Conservation (phyloP, 2,329 filamentous ascomycete species). For the Fusarium foetens region DNA sequence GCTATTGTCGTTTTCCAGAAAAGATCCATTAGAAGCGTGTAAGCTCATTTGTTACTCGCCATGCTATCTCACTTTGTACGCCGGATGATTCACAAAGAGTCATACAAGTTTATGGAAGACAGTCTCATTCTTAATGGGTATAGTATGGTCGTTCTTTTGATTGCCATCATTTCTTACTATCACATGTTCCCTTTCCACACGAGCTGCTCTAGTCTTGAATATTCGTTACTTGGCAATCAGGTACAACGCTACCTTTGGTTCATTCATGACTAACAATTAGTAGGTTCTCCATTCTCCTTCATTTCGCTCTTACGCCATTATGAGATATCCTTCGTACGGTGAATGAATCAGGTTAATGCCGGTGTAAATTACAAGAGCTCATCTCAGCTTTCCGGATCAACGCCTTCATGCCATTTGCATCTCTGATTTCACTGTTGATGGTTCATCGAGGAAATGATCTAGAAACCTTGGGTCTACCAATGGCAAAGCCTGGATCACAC, state of each 20-base stretch:
- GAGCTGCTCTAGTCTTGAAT: neutral
- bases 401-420: neutral
- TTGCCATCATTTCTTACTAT: neutral
- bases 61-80: neutral
- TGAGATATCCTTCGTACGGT: neutral
- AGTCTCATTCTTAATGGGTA: neutral
- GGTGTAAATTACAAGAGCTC: neutral
- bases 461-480: constrained; percentile 16
- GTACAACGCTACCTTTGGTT: neutral
- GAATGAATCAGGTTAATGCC: constrained; percentile 8
- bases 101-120: neutral
- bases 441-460: neutral
- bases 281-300: neutral
- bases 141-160: neutral
- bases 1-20: constrained; percentile 13
- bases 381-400: neutral
- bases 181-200: neutral
- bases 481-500: constrained; percentile 10
- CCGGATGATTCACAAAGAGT: constrained; percentile 37
- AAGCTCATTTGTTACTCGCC: constrained; percentile 23
- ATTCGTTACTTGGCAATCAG: neutral
- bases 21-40: constrained; percentile 2
- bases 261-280: neutral
- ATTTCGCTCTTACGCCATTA: neutral
- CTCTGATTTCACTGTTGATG: neutral